Conservation (phyloP, 805 yeast genomes). For the Yarrowia phangngaensis region DNA sequence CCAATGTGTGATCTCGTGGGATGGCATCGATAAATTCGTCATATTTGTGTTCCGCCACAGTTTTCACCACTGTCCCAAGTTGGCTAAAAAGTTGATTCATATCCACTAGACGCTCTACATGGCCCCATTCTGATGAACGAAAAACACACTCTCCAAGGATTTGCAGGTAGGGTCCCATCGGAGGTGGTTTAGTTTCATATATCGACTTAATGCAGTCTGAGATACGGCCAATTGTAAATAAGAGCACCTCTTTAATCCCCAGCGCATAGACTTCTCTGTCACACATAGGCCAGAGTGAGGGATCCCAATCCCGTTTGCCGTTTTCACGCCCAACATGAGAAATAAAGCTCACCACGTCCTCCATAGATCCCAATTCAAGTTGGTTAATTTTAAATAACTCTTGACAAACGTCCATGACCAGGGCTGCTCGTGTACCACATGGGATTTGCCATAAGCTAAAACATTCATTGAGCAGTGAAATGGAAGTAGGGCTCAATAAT, state of each 20-base stretch:
- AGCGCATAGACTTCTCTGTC: conserved; percentile 31
- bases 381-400: conserved; percentile 36
- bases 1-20: conserved; percentile 58
- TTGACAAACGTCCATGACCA: conserved; percentile 51
- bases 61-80: conserved; percentile 35
- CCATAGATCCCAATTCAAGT: conserved; percentile 37
- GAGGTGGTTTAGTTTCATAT: conserved; percentile 48
- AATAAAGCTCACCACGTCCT: conserved; percentile 41
- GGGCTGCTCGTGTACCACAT: conserved; percentile 47
- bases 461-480: conserved; percentile 46
- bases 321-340: conserved; percentile 32
- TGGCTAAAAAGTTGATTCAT: conserved; percentile 2
- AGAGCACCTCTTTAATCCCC: conserved; percentile 39
- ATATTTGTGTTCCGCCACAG: conserved; percentile 47
- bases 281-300: conserved; percentile 11
- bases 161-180: conserved; percentile 51
- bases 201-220: conserved; percentile 8
- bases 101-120: conserved; percentile 2
- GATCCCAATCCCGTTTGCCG: conserved; percentile 32
- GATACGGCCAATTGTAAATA: conserved; percentile 36
- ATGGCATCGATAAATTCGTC: conserved; percentile 45
- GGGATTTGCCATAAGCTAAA: conserved; percentile 59
- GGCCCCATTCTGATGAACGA: conserved; percentile 39
- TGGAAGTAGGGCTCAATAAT: conserved; percentile 43
- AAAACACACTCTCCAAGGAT: conserved; percentile 52